Percentiles rank a stretch among this genome's conserved stretches.
Conservation (phyloP, 768 basidiomycete genomes). For the Lentinula edodes region DNA sequence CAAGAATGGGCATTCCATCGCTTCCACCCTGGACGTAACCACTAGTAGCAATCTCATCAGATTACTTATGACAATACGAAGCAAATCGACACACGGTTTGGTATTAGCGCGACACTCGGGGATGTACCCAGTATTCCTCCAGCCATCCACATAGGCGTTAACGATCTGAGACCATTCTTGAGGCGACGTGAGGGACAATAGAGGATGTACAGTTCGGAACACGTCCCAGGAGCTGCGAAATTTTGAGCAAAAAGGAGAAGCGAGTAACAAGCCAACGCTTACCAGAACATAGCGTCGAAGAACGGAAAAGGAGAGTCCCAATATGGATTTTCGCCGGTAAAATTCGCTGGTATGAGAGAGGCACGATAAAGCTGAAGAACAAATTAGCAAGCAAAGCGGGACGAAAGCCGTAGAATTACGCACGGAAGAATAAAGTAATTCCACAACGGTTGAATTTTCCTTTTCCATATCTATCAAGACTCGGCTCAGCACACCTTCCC, state of each 20-base stretch:
- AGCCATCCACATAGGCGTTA: conserved; percentile 45
- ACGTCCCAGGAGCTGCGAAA: conserved; percentile 43
- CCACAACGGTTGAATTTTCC: conserved; percentile 37
- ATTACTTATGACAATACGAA: neutral
- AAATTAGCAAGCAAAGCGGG: neutral
- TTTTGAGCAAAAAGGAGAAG: neutral
- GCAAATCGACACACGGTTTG: conserved; percentile 29
- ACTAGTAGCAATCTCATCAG: conserved; percentile 12
- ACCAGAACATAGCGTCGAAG: conserved; percentile 50
- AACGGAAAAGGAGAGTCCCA: conserved; percentile 42
- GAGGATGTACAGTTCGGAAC: conserved; percentile 47
- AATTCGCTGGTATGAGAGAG: conserved; percentile 45
- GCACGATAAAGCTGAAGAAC: conserved; percentile 38
- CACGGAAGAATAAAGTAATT: conserved; percentile 45
- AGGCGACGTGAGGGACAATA: conserved; percentile 40
- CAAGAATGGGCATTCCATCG: conserved; percentile 48
- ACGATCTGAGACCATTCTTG: conserved; percentile 42
- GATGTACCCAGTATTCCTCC: conserved; percentile 42
- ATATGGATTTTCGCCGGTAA: conserved; percentile 46
- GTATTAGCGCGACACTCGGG: conserved; percentile 48
- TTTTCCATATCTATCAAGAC: conserved; percentile 25
- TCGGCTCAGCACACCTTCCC: conserved; percentile 39
- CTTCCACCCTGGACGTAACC: conserved; percentile 47
- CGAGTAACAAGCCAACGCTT: conserved; percentile 6
- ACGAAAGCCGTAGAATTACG: conserved; percentile 5